Evolutionary conservation across 83 land plant genomes (phyloP), one percentile per base, ranked within the genome.

Genomic region (Diphasiastrum complanatum): DNA sequence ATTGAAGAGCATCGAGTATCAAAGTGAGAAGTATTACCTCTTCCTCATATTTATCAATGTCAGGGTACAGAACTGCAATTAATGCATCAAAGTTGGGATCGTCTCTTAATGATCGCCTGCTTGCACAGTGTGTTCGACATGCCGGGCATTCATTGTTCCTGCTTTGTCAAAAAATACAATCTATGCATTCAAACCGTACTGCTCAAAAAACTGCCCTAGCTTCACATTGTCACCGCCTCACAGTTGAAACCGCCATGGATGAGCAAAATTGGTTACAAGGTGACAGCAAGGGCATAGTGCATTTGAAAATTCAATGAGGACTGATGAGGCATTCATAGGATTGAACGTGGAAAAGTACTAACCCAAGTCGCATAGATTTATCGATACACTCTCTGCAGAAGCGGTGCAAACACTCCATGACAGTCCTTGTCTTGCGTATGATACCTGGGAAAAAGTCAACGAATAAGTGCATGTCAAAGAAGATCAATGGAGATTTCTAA

Each of bases 61-160:
- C 84, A 37, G 95, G 91, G 54, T 83, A 92, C 32, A 92, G 45
- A 20, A 81, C 82, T 61, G 91, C 82, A 63, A 92, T 86, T 18
- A 92, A 47, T 32, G 91, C 77, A 78, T 92, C 98, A 81, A 79
- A 92, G 62, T 85, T 92, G 51, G 91, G 85, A 78, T 92, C 98
- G 75, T 92, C 98, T 67, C 98, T 84, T 67, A 92, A 71, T 56
- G 98, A 92, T 6, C 98, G 84, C 8, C 98, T 80, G 73, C 98
- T 92, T 61, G 98, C 96, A 81, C 98, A 92, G 59, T 92, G 98
- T 45, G 98, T 89, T n/a, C 98, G 85, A 75, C 98, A 92, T 22
- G 91, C 91, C 56, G 98, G 98, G 50, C 98, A 92, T 58, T 92
- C 98, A 69, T 88, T 92, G 68, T 92, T 92, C 65, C 98, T 93